Conservation (phyloP, 768 basidiomycete species). For the Podaxis sp. region DNA sequence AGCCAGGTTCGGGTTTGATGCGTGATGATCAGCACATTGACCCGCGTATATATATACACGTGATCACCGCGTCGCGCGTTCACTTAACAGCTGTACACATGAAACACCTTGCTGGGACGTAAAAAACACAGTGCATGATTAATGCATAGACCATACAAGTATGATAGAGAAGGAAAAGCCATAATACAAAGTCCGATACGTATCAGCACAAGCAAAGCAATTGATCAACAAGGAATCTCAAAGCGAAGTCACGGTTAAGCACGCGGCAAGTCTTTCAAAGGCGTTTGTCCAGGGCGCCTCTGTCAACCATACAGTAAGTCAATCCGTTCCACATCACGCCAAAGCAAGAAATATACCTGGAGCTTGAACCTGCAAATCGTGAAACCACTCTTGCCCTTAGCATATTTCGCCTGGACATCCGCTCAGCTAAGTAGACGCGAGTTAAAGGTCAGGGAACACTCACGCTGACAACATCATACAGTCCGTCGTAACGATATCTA, state of each 20-base stretch:
- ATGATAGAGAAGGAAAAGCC: no score
- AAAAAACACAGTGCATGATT: not conserved
- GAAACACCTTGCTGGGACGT: not conserved
- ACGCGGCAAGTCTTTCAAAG: slow-evolving; percentile 8
- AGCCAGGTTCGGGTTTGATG: not conserved
- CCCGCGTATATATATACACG: not conserved
- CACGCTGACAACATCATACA: slow-evolving; percentile 28
- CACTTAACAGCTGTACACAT: not conserved
- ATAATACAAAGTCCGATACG: not conserved
- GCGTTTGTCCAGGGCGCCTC: slow-evolving; percentile 9
- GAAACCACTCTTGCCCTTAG: slow-evolving; percentile 6
- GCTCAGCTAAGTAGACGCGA: not conserved
- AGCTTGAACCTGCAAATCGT: slow-evolving; percentile 9
- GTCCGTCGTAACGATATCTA: slow-evolving; percentile 45
- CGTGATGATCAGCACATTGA: no score
- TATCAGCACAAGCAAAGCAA: not conserved
- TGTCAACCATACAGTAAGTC: not conserved
- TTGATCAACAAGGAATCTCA: not conserved
- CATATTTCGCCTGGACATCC: not conserved
- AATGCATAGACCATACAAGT: not conserved
- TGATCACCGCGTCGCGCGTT: not conserved
- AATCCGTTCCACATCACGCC: not conserved
- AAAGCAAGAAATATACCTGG: not conserved
- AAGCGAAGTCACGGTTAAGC: not conserved
- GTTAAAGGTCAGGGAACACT: not conserved